A percentile compares a stretch with the other conserved stretches of the same genome.
Conservation (phyloP, 805 yeast genomes). For the Lachancea cidri region DNA sequence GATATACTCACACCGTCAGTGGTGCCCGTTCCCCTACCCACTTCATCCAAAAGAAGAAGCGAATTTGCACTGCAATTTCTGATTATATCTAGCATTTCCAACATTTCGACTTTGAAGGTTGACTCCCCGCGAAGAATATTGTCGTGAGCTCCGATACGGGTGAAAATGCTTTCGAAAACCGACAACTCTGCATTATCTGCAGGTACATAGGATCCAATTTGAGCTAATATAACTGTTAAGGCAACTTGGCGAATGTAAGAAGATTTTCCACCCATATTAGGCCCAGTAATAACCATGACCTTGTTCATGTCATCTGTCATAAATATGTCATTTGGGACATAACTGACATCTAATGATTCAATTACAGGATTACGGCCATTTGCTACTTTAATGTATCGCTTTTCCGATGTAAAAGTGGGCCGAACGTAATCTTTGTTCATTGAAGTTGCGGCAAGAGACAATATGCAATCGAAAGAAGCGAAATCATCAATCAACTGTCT, state of each 20-base stretch:
- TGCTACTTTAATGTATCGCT: conserved; percentile 44
- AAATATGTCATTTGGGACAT: conserved; percentile 62
- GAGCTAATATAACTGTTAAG: conserved; percentile 63
- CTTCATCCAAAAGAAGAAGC: conserved; percentile 84
- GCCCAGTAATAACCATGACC: conserved; percentile 70
- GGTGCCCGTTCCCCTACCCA: conserved; percentile 89
- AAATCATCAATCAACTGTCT: conserved; percentile 43
- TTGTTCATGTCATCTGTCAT: conserved; percentile 46
- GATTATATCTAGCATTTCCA: conserved; percentile 85
- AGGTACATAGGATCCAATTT: conserved; percentile 73
- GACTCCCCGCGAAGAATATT: conserved; percentile 70
- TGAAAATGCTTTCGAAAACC: conserved; percentile 53
- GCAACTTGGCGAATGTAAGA: conserved; percentile 74
- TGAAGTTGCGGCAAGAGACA: conserved; percentile 62
- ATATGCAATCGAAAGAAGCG: conserved; percentile 58
- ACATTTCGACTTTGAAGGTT: conserved; percentile 93
- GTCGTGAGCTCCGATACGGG: conserved; percentile 81
- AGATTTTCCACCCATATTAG: conserved; percentile 87
- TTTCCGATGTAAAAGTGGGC: conserved; percentile 46
- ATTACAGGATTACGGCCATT: conserved; percentile 66
- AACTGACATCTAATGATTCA: conserved; percentile 43
- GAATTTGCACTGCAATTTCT: conserved; percentile 75
- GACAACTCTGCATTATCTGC: conserved; percentile 58
- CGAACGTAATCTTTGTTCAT: conserved; percentile 41
- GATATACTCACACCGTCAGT: conserved; percentile 82